phyloP scores from a whole-genome alignment of 306 rosid genomes.

The Abrus precatorius region DNA sequence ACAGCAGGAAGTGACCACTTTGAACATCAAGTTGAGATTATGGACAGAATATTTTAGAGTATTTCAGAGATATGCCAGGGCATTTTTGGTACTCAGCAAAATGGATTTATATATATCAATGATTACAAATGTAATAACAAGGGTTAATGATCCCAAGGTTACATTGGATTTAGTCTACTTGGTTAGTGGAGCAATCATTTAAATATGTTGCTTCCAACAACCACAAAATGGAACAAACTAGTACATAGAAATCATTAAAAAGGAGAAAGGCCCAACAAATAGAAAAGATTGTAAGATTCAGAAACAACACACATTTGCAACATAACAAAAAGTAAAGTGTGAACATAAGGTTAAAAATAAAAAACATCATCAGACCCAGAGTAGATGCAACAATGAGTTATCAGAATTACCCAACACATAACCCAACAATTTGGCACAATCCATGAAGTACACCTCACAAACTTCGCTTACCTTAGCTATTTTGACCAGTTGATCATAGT shows the following conservation, averaged over 20 bases:
- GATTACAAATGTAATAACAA: background rate
- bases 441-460: slow-evolving; percentile 1
- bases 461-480: slow-evolving; percentile 77
- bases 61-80: background rate
- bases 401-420: background rate
- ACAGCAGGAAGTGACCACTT: background rate
- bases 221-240: slow-evolving; percentile 18
- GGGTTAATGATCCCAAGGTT: background rate
- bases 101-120: background rate
- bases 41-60: background rate
- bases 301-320: slow-evolving; percentile 1
- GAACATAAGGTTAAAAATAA: background rate
- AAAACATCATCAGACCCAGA: slow-evolving; percentile 1
- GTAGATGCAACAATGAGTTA: slow-evolving; percentile 24
- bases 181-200: background rate
- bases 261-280: slow-evolving; percentile 17
- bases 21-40: background rate
- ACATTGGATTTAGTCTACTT: background rate
- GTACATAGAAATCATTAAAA: slow-evolving; percentile 3
- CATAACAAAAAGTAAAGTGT: background rate
- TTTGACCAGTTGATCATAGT: slow-evolving; percentile 91
- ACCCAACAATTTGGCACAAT: slow-evolving; percentile 33
- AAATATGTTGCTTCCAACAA: background rate
- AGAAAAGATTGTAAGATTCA: background rate
- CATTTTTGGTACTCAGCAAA: background rate